Percentiles rank a stretch among this genome's conserved stretches.
Conservation (phyloP, 768 basidiomycete genomes). For the Dioszegia aurantiaca region DNA sequence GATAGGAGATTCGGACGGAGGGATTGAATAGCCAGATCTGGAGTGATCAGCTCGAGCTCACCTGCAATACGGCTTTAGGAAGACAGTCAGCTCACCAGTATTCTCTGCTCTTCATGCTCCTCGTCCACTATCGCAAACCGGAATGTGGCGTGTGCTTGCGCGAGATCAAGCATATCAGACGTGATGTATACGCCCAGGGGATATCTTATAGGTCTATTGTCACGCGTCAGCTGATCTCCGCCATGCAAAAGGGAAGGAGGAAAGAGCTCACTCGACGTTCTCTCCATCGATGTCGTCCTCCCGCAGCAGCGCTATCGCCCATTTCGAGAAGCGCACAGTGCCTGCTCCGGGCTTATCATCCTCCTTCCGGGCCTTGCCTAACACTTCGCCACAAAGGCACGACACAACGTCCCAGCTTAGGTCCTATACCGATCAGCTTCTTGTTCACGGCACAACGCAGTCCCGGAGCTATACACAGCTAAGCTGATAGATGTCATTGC, state of each 20-base stretch:
- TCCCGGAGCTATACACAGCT: neutral
- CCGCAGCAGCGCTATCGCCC: conserved; percentile 69
- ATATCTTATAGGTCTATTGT: conserved; percentile 48
- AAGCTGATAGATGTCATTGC: neutral
- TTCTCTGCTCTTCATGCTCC: conserved; percentile 71
- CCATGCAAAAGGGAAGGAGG: too few species aligned
- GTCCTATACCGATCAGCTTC: conserved; percentile 33
- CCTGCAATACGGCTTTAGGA: too few species aligned
- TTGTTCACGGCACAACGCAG: too few species aligned
- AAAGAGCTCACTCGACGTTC: conserved; percentile 58
- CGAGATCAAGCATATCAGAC: conserved; percentile 85
- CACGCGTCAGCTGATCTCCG: neutral
- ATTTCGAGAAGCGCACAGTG: conserved; percentile 68
- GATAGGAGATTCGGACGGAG: conserved; percentile 73
- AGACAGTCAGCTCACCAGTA: conserved; percentile 62
- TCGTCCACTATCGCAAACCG: conserved; percentile 86
- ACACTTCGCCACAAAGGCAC: conserved; percentile 78
- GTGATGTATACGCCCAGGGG: conserved; percentile 86
- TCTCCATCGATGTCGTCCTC: conserved; percentile 49
- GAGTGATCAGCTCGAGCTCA: neutral
- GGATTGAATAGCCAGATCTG: conserved; percentile 97
- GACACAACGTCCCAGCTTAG: conserved; percentile 66
- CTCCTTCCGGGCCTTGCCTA: conserved; percentile 56
- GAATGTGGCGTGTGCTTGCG: conserved; percentile 87
- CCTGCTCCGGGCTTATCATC: conserved; percentile 27